Evolutionary conservation across 2,329 filamentous ascomycete genomes (phyloP).

Genomic region (Myriosclerotinia curreyana): DNA sequence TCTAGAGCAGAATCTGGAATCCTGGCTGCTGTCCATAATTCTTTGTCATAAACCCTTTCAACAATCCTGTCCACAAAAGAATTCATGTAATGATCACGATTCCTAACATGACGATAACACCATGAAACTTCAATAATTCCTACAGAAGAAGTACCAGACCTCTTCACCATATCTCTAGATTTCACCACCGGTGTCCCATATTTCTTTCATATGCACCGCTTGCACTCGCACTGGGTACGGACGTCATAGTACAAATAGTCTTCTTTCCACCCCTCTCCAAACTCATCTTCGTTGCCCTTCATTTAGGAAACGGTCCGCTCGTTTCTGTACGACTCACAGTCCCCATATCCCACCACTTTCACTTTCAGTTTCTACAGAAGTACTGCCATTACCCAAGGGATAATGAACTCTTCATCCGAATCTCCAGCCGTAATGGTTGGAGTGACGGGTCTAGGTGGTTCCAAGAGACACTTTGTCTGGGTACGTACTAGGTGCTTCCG

Average conservation of each 20-base stretch:
- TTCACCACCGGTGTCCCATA: not conserved
- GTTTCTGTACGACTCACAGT: not conserved
- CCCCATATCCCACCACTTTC: not conserved
- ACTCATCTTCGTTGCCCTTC: not conserved
- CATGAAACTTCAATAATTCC: not conserved
- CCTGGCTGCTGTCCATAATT: too few relatives aligned
- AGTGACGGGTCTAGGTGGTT: not conserved
- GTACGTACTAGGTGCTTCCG: not conserved
- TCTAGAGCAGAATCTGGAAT: too few relatives aligned
- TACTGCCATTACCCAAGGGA: not conserved
- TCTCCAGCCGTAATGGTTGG: not conserved
- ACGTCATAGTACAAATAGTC: not conserved
- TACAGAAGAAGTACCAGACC: not conserved
- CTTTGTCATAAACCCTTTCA: too few relatives aligned
- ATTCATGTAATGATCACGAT: not conserved
- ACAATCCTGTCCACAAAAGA: too few relatives aligned
- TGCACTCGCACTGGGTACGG: not conserved
- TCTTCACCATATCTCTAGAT: not conserved
- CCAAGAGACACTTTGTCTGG: not conserved
- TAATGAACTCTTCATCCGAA: too few relatives aligned
- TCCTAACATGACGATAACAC: not conserved
- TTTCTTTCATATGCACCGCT: too few relatives aligned
- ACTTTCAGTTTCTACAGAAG: not conserved
- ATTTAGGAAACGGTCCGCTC: fast-evolving
- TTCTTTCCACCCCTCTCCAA: not conserved